These are phyloP conservation scores for Penicillium pulvis DNA, from an alignment of 495 filamentous ascomycete species.

Conservation along the genomic window DNA sequence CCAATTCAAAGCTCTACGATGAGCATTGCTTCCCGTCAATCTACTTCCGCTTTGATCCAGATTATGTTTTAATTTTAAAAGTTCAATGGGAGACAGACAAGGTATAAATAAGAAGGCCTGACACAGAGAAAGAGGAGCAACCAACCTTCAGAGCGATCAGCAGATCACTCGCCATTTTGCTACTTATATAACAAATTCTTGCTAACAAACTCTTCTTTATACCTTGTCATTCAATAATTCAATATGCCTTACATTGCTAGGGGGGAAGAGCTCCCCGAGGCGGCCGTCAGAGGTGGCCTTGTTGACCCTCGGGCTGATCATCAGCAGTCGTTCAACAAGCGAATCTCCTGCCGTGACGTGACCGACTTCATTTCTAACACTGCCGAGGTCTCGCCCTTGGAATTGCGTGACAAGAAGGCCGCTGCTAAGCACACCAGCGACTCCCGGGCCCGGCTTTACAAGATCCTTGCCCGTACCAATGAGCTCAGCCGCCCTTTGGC, in stretches of 20 bases:
- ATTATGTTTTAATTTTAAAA: too few relatives aligned
- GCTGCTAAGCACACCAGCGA: constrained; percentile 11
- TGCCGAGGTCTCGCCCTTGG: constrained; percentile 14
- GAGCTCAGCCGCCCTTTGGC: constrained; percentile 13
- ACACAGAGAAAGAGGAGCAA: neutral
- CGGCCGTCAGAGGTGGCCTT: constrained; percentile 9
- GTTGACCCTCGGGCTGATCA: constrained; percentile 18
- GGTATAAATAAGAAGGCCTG: constrained; percentile 1
- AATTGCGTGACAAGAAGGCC: constrained; percentile 17
- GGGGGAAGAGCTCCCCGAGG: constrained; percentile 12
- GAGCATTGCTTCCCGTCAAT: too few relatives aligned
- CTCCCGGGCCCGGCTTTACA: constrained; percentile 9
- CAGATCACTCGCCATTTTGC: neutral
- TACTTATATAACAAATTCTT: too few relatives aligned
- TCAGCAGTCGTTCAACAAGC: constrained; percentile 16
- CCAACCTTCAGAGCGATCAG: constrained; percentile 3
- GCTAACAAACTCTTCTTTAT: too few relatives aligned
- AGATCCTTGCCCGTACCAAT: constrained; percentile 16
- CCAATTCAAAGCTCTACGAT: too few relatives aligned
- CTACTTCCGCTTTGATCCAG: too few relatives aligned
- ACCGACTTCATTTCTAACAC: constrained; percentile 19
- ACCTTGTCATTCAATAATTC: too few relatives aligned
- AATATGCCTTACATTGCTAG: constrained; percentile 14
- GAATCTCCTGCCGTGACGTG: constrained; percentile 12
- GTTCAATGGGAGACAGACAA: neutral